Percentiles rank a stretch among this genome's conserved stretches.
These are phyloP conservation scores for Amanita brunnescens DNA, from an alignment of 768 basidiomycete genomes.

Conservation along the genomic window DNA sequence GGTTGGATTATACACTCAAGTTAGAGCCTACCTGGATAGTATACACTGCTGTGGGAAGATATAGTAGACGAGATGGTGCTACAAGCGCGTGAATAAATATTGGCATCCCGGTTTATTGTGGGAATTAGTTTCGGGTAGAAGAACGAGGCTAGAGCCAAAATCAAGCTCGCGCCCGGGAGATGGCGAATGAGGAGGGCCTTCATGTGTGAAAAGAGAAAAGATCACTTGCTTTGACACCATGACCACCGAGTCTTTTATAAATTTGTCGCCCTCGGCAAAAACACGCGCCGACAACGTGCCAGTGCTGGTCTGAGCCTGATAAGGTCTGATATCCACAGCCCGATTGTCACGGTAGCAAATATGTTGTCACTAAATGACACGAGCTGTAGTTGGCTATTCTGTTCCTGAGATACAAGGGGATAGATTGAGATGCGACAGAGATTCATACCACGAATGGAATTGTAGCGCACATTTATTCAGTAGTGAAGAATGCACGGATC, in stretches of 20 bases:
- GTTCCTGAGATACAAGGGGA: too few relatives aligned
- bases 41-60: background rate
- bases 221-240: too few relatives aligned
- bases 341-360: too few relatives aligned
- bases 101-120: background rate
- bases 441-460: too few relatives aligned
- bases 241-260: too few relatives aligned
- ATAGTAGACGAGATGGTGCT: background rate
- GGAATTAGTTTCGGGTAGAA: background rate
- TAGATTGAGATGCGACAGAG: too few relatives aligned
- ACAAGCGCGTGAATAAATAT: background rate
- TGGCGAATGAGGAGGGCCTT: background rate
- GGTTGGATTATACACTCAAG: background rate
- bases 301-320: too few relatives aligned
- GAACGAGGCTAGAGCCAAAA: background rate
- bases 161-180: background rate
- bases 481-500: too few relatives aligned
- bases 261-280: background rate
- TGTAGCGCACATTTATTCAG: too few relatives aligned
- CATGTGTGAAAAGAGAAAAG: background rate
- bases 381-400: too few relatives aligned
- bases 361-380: too few relatives aligned
- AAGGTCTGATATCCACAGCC: too few relatives aligned
- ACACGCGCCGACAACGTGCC: background rate
- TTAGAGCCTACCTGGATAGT: constrained; percentile 13